Evolutionary conservation across 169 alveolate genomes (phyloP).

Genomic region (Cryptosporidium baileyi): DNA sequence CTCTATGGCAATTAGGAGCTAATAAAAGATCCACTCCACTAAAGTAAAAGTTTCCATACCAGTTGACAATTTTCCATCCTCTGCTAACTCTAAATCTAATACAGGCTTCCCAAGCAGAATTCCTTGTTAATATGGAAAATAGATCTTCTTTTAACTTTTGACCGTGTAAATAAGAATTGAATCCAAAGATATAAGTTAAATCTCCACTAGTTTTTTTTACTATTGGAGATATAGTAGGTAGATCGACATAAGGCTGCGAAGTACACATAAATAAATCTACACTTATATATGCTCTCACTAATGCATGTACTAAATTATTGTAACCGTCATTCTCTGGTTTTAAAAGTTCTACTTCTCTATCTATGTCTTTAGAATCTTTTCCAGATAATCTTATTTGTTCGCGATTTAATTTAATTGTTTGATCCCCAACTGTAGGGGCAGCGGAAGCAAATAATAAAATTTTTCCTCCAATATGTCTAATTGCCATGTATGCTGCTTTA

Average conservation of each 20-base stretch:
- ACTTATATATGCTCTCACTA: conserved; percentile 75
- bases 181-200: conserved; percentile 78
- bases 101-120: conserved; percentile 94
- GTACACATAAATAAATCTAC: conserved; percentile 86
- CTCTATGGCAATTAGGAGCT: conserved; percentile 89
- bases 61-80: conserved; percentile 91
- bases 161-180: conserved; percentile 74
- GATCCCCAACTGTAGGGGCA: conserved; percentile 84
- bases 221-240: conserved; percentile 79
- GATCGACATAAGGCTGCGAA: conserved; percentile 75
- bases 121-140: conserved; percentile 63
- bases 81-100: conserved; percentile 93
- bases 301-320: conserved; percentile 71
- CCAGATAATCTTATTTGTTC: conserved; percentile 74
- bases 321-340: conserved; percentile 77
- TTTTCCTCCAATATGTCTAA: conserved; percentile 94
- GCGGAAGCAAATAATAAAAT: conserved; percentile 84
- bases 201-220: conserved; percentile 86
- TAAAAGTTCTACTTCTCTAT: conserved; percentile 79
- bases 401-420: conserved; percentile 78
- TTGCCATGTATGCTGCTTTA: conserved; percentile 88
- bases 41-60: conserved; percentile 91
- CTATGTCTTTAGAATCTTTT: conserved; percentile 70
- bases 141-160: conserved; percentile 72
- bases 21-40: conserved; percentile 90